Evolutionary conservation across 2,329 filamentous ascomycete genomes (phyloP).

Genomic region (Fusarium annulatum): DNA sequence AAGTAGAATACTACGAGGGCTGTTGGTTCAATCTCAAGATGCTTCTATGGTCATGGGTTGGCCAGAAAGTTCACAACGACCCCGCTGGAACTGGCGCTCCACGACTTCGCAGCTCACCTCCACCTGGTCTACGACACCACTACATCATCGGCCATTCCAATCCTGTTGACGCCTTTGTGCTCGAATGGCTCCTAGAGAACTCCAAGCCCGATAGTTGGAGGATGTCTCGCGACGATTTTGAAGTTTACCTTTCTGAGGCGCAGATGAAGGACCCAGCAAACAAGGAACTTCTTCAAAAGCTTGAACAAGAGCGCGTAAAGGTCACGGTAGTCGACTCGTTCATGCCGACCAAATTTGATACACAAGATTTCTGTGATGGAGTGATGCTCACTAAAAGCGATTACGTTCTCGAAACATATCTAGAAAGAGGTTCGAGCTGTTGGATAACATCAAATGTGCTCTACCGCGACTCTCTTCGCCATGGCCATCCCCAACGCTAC

Average conservation of each 20-base stretch:
- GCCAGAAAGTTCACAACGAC: not conserved
- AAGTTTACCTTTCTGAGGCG: not conserved
- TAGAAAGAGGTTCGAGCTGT: not conserved
- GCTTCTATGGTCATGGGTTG: not conserved
- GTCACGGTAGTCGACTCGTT: fast-evolving
- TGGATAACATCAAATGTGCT: not conserved
- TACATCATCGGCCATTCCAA: constrained; percentile 1
- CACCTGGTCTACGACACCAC: not conserved
- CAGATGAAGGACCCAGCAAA: not conserved
- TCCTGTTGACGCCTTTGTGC: not conserved
- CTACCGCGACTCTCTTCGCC: constrained; percentile 5
- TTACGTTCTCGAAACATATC: not conserved
- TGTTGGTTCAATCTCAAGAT: not conserved
- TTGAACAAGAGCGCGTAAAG: not conserved
- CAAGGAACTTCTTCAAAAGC: not conserved
- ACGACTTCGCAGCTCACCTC: not conserved
- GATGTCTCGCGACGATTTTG: not conserved
- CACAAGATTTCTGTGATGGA: not conserved
- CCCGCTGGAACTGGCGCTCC: not conserved
- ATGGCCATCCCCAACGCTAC: not conserved
- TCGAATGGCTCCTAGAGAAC: not conserved
- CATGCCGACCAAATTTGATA: not conserved
- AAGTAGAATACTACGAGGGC: not conserved
- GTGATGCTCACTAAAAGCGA: constrained; percentile 2
- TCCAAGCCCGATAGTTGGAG: not conserved